Evolutionary conservation across 2,329 filamentous ascomycete species (phyloP), one percentile per base, ranked within the genome.

Genomic region (Xylariales sp.): DNA sequence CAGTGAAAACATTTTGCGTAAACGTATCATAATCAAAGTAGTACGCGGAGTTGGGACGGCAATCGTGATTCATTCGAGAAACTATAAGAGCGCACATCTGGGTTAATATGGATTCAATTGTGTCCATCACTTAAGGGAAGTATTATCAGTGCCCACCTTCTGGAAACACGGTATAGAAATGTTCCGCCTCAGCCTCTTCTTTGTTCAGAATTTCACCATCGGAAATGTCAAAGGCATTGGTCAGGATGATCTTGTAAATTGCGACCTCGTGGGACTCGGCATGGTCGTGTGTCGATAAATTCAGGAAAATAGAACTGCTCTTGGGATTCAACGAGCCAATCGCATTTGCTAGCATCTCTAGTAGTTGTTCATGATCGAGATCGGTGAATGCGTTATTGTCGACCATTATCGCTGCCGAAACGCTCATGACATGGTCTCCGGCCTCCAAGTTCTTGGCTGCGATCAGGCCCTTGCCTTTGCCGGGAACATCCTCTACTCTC

Each of bases 41-140:
- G 45, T 62, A 65, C 14, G 54, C 57, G 27, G 54, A 58, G 44
- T 65, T 67, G 16, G 63, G 64, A n/a, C 55, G 54, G 40, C 64
- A 67, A 38, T 61, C 63, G 43, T 68, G 65, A 40, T 68, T 67
- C 38, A 67, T 49, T 3, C 62, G 52, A 27, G 63, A 59, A 6
- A 61, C 60, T 60, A 20, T 21, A 23, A 13, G 28, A 29, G 14
- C 8, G 33, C 6, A 6, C 36, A 37, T 20, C 16, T 20, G 29
- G 12, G 14, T 15, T 13, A 19, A 39, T 15, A 5, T 7, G 14
- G 6, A 17, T 2, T 36, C 5, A 19, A 17, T 25, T 10, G 14
- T 12, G 29, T 14, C 13, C 29, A 17, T 12, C 7, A 16, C 5
- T n/a, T 34, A 17, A 14, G 7, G 7, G 17, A 12, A 14, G 11